Conservation (phyloP, 2,329 filamentous ascomycete species). For the Calonectria fujianensis region DNA sequence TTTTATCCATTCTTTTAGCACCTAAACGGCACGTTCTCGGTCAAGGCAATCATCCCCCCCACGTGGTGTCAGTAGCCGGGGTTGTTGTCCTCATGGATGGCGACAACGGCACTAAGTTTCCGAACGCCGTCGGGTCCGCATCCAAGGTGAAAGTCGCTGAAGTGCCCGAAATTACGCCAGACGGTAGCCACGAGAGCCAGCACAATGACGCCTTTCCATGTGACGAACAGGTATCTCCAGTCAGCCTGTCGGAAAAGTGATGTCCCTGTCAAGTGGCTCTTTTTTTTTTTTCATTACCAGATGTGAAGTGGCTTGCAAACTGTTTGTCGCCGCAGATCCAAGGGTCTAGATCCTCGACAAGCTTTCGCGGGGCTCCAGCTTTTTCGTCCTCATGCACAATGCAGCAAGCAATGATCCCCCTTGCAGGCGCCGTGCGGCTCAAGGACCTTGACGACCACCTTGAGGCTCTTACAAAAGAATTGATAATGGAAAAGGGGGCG, state of each 20-base stretch:
- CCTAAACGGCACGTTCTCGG: constrained; percentile 19
- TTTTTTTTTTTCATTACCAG: constrained; percentile 28
- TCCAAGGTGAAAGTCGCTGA: constrained; percentile 12
- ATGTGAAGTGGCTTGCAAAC: constrained; percentile 45
- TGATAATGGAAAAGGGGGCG: constrained; percentile 27
- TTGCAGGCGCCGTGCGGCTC: constrained; percentile 54
- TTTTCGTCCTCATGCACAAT: constrained; percentile 54
- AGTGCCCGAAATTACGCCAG: constrained; percentile 36
- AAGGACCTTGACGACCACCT: constrained; percentile 33
- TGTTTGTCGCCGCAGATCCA: constrained; percentile 48
- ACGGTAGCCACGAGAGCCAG: constrained; percentile 12
- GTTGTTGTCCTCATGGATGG: constrained; percentile 35
- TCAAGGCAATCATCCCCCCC: constrained; percentile 43
- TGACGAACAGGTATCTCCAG: constrained; percentile 16
- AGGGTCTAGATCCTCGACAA: constrained; percentile 52
- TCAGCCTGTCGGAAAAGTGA: constrained; percentile 28
- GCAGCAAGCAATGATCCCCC: constrained; percentile 49
- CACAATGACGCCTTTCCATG: neutral
- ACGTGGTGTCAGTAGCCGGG: constrained; percentile 49
- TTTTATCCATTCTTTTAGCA: constrained; percentile 21
- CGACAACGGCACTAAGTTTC: constrained; percentile 35
- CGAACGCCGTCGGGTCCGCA: constrained; percentile 39
- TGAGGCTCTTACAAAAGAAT: constrained; percentile 21
- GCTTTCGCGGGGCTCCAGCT: constrained; percentile 55
- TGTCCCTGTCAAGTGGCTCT: constrained; percentile 21